Percentiles rank a stretch among this genome's conserved stretches.
Conservation (phyloP, 2,329 filamentous ascomycete genomes). For the Lasiodiplodia sp. region DNA sequence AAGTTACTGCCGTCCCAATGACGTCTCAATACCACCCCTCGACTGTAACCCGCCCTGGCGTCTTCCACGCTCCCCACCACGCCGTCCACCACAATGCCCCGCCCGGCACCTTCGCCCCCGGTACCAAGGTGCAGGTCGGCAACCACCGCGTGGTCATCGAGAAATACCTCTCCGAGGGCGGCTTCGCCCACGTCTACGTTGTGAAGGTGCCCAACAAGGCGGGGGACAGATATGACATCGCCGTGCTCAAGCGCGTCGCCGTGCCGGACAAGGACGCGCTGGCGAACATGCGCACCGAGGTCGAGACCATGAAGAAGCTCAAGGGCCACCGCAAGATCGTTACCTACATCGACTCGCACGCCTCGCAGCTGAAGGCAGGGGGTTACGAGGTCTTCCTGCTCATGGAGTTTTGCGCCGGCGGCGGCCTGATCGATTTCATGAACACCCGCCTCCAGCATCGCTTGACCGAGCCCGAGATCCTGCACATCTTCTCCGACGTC, state of each 20-base stretch:
- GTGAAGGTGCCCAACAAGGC: conserved; percentile 79
- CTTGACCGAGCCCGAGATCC: conserved; percentile 94
- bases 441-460: conserved; percentile 96
- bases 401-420: conserved; percentile 97
- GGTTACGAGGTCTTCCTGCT: conserved; percentile 98
- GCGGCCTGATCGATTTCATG: conserved; percentile 99
- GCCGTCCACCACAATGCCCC: conserved; percentile 48
- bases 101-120: conserved; percentile 84
- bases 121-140: conserved; percentile 96
- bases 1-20: conserved; percentile 37
- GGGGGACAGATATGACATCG: conserved; percentile 78
- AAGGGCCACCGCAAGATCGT: conserved; percentile 97
- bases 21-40: conserved; percentile 48
- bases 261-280: conserved; percentile 95
- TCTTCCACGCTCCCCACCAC: conserved; percentile 41
- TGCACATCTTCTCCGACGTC: conserved; percentile 96
- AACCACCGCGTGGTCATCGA: conserved; percentile 92
- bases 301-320: conserved; percentile 99
- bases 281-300: conserved; percentile 96
- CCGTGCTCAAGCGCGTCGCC: conserved; percentile 92
- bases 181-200: conserved; percentile 97
- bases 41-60: conserved; percentile 42
- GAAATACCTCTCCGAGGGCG: conserved; percentile 96
- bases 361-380: conserved; percentile 88
- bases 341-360: conserved; percentile 97